A percentile compares a stretch with the other conserved stretches of the same genome.
phyloP scores from a whole-genome alignment of 768 basidiomycete species.

The Candolleomyces efflorescens region DNA sequence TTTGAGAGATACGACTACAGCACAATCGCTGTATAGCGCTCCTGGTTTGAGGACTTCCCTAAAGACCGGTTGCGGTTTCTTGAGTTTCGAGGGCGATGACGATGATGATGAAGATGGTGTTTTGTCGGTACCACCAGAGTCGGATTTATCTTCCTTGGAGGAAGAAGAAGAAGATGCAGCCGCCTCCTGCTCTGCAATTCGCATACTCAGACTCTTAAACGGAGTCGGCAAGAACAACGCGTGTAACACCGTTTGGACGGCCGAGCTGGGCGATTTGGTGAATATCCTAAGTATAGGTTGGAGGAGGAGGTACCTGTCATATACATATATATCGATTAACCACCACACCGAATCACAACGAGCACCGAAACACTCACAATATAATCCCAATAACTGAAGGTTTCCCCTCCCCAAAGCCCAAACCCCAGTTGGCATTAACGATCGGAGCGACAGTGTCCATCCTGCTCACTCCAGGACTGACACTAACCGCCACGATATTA shows the following conservation, averaged over 20 bases:
- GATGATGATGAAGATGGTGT: neutral
- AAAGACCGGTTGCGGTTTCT: conserved; percentile 13
- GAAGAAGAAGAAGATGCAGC: conserved; percentile 2
- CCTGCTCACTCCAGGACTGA: conserved; percentile 74
- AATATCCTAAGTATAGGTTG: conserved; percentile 66
- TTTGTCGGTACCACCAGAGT: conserved; percentile 2
- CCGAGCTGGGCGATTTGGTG: conserved; percentile 59
- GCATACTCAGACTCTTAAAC: conserved; percentile 49
- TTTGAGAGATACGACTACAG: conserved; percentile 45
- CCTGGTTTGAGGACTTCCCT: conserved; percentile 72
- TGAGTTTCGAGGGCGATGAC: conserved; percentile 1
- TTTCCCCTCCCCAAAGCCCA: neutral
- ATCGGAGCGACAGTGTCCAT: conserved; percentile 61
- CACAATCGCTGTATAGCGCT: conserved; percentile 73
- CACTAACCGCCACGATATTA: conserved; percentile 71
- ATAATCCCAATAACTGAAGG: neutral
- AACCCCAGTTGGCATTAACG: conserved; percentile 42
- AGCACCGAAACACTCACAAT: too few species aligned
- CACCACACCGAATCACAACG: too few species aligned
- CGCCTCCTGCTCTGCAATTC: conserved; percentile 10
- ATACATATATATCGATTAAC: conserved; percentile 3
- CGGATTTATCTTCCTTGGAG: neutral
- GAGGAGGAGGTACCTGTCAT: conserved; percentile 55
- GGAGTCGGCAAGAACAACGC: conserved; percentile 80
- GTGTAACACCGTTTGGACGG: conserved; percentile 78